Evolutionary conservation across 164 flowering plant species (phyloP).

Genomic region (Berberis vulgaris): DNA sequence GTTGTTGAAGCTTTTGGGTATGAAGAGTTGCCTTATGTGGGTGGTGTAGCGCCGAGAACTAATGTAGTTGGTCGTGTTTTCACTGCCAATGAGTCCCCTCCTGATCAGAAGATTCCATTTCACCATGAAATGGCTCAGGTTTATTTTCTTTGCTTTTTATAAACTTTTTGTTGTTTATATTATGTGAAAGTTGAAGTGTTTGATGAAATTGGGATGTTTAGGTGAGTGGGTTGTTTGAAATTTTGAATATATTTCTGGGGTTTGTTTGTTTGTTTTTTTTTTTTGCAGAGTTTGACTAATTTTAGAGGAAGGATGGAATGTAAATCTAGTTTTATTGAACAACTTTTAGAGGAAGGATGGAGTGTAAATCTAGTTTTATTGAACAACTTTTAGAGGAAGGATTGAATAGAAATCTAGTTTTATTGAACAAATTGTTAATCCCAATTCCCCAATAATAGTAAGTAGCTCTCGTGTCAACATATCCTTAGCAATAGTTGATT

Average conservation of each 20-base stretch:
- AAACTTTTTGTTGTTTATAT: background rate
- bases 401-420: no score
- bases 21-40: conserved; percentile 79
- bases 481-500: no score
- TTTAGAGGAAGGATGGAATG: no score
- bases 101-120: conserved; percentile 79
- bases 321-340: no score
- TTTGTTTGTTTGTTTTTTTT: no score
- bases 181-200: background rate
- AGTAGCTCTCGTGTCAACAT: no score
- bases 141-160: background rate
- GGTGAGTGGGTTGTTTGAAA: background rate
- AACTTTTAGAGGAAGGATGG: no score
- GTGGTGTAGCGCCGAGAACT: conserved; percentile 79
- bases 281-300: no score
- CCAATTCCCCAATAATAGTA: no score
- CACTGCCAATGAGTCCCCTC: conserved; percentile 89
- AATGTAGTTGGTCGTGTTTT: conserved; percentile 78
- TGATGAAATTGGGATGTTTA: background rate
- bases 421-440: no score
- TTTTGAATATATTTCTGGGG: background rate
- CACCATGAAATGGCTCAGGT: conserved; percentile 83
- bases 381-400: no score
- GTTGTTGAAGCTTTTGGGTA: conserved; percentile 85
- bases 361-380: no score